These are phyloP conservation scores for Spergularia bocconei DNA, from an alignment of 148 eudicot genomes.

Conservation along the genomic window DNA sequence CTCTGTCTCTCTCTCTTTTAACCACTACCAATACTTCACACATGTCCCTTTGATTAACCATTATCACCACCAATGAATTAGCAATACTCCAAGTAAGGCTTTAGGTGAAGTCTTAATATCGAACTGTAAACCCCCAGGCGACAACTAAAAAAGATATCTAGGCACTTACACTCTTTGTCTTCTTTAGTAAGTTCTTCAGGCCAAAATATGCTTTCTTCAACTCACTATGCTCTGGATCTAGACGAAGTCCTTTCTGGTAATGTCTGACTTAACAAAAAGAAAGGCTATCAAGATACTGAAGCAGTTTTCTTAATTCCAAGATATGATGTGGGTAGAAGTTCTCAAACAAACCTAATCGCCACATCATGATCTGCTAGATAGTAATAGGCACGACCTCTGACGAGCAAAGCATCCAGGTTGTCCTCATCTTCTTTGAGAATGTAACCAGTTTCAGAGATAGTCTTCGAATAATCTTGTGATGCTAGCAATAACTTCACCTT, in stretches of 20 bases:
- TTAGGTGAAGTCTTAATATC: not conserved
- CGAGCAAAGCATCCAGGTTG: slow-evolving; percentile 69
- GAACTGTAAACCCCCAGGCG: not conserved
- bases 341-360: slow-evolving; percentile 58
- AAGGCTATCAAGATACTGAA: slow-evolving; percentile 1
- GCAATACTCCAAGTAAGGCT: not conserved
- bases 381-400: slow-evolving; percentile 92
- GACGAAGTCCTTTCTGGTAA: slow-evolving; percentile 91
- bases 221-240: slow-evolving; percentile 90
- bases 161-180: slow-evolving; percentile 71
- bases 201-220: slow-evolving; percentile 94
- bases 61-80: not conserved
- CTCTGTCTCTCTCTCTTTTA: not conserved
- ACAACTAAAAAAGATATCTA: not conserved
- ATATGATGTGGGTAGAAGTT: slow-evolving; percentile 1
- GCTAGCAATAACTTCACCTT: slow-evolving; percentile 70
- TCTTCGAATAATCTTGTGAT: slow-evolving; percentile 72
- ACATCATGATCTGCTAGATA: slow-evolving; percentile 96
- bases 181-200: slow-evolving; percentile 79
- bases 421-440: slow-evolving; percentile 87
- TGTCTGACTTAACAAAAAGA: slow-evolving; percentile 50
- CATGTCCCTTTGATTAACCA: not conserved
- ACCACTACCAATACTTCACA: not conserved
- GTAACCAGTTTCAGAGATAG: slow-evolving; percentile 72
- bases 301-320: not conserved